Conservation (phyloP, 139 green algal species). For the Ettlia oleoabundans region DNA sequence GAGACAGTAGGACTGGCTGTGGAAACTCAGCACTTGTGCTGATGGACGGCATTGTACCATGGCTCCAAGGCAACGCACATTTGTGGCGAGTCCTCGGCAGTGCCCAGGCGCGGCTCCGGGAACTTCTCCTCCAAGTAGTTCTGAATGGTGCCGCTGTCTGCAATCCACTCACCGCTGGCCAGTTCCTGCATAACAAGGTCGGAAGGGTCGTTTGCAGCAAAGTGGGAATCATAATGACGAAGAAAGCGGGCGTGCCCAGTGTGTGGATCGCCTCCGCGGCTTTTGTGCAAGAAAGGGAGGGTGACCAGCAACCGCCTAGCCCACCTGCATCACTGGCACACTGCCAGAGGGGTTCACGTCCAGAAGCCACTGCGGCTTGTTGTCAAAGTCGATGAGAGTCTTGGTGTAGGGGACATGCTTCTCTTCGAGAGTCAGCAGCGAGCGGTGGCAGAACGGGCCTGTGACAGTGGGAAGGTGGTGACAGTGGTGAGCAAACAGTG, state of each 20-base stretch:
- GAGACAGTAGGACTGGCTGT: no score
- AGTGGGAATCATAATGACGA: background rate
- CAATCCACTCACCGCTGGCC: slow-evolving; percentile 57
- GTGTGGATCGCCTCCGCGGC: no score
- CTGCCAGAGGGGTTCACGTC: slow-evolving; percentile 73
- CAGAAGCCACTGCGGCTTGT: slow-evolving; percentile 90
- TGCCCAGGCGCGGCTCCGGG: slow-evolving; percentile 64
- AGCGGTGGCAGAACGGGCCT: slow-evolving; percentile 91
- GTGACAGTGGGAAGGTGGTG: background rate
- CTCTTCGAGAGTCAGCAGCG: slow-evolving; percentile 82
- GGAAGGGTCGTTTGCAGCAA: background rate
- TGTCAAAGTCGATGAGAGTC: slow-evolving; percentile 78
- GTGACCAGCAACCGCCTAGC: background rate
- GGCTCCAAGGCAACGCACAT: no score
- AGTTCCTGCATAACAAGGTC: slow-evolving; percentile 31
- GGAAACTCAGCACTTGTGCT: no score
- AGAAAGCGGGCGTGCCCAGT: no score
- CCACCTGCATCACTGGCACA: slow-evolving; percentile 83
- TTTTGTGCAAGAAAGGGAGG: no score
- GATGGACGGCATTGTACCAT: no score
- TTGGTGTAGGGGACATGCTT: slow-evolving; percentile 78
- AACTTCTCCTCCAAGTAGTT: slow-evolving; percentile 77
- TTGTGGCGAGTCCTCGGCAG: slow-evolving; percentile 44
- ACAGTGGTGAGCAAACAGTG: background rate
- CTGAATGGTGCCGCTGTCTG: slow-evolving; percentile 73